A percentile compares a stretch with the other conserved stretches of the same genome.
Conservation (phyloP, 2,329 filamentous ascomycete species). For the Colletotrichum orchidophilum region DNA sequence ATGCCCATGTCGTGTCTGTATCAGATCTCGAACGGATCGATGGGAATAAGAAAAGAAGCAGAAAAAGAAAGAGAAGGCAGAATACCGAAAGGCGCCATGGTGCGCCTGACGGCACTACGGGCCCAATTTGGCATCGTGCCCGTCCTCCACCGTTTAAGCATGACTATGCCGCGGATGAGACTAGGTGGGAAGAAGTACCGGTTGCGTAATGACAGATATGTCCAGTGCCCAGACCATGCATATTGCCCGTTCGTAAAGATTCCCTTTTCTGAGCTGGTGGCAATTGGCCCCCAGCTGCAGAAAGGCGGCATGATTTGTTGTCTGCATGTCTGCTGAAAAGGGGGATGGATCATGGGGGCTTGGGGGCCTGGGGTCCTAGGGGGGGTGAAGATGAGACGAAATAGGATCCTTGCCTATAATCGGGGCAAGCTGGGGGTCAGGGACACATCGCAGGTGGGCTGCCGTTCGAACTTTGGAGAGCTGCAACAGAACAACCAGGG, state of each 20-base stretch:
- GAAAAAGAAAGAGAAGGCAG: not conserved
- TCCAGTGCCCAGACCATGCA: slow-evolving; percentile 1
- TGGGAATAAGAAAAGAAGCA: not conserved
- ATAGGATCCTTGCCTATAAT: slow-evolving; percentile 3
- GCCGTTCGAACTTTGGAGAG: not conserved
- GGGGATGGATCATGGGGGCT: slow-evolving; percentile 8
- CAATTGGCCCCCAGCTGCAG: slow-evolving; percentile 5
- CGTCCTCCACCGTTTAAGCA: slow-evolving; percentile 21
- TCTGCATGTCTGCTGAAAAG: slow-evolving; percentile 11
- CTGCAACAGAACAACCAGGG: not conserved
- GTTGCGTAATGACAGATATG: slow-evolving; percentile 1
- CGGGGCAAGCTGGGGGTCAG: not conserved
- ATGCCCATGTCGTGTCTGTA: slow-evolving; percentile 1
- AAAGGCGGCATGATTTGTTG: not conserved
- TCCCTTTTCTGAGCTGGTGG: slow-evolving; percentile 27
- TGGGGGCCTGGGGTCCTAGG: not conserved
- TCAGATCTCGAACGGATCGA: slow-evolving; percentile 14
- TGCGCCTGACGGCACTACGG: not conserved
- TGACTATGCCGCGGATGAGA: slow-evolving; percentile 4
- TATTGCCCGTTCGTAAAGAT: slow-evolving; percentile 28
- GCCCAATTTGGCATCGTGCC: not conserved
- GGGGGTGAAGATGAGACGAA: slow-evolving; percentile 17
- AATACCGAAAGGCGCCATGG: not conserved
- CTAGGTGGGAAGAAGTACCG: slow-evolving; percentile 7
- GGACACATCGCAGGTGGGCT: not conserved